Conservation (phyloP, 352 stramenopile species). For the Phytophthora colocasiae region DNA sequence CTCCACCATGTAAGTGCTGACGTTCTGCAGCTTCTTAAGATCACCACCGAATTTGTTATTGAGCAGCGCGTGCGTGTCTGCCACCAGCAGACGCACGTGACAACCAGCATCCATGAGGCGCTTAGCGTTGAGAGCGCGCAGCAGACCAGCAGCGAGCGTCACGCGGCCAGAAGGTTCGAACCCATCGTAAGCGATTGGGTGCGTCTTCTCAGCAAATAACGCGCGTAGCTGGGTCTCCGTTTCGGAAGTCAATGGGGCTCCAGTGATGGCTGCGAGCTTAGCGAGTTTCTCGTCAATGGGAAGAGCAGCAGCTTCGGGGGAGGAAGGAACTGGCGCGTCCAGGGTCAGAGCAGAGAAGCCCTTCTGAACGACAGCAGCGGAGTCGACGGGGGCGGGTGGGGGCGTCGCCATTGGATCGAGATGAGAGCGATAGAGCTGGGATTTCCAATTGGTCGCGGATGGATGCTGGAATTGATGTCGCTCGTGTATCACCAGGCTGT, state of each 20-base stretch:
- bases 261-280: conserved; percentile 63
- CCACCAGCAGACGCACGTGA: conserved; percentile 98
- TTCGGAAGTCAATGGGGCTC: conserved; percentile 44
- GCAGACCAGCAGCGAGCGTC: conserved; percentile 97
- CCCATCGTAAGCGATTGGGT: conserved; percentile 96
- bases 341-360: conserved; percentile 66
- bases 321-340: conserved; percentile 28
- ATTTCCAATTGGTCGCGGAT: conserved; percentile 20
- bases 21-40: conserved; percentile 96
- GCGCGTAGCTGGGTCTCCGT: conserved; percentile 77
- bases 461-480: conserved; percentile 6
- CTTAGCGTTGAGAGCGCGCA: conserved; percentile 96
- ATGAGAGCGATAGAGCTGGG: conserved; percentile 3
- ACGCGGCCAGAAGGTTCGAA: conserved; percentile 99
- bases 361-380: conserved; percentile 40
- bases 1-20: conserved; percentile 97
- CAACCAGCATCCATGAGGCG: conserved; percentile 91
- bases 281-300: conserved; percentile 72
- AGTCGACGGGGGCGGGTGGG: conserved; percentile 45
- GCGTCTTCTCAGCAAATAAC: conserved; percentile 83
- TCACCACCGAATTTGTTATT: conserved; percentile 99
- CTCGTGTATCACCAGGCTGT: conserved; percentile 20
- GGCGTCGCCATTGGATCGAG: conserved; percentile 41
- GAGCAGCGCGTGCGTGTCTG: conserved; percentile 99
- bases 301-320: conserved; percentile 43